These are phyloP conservation scores for Papilionanthe hybrid DNA, from an alignment of 116 monocot species.

Conservation along the genomic window DNA sequence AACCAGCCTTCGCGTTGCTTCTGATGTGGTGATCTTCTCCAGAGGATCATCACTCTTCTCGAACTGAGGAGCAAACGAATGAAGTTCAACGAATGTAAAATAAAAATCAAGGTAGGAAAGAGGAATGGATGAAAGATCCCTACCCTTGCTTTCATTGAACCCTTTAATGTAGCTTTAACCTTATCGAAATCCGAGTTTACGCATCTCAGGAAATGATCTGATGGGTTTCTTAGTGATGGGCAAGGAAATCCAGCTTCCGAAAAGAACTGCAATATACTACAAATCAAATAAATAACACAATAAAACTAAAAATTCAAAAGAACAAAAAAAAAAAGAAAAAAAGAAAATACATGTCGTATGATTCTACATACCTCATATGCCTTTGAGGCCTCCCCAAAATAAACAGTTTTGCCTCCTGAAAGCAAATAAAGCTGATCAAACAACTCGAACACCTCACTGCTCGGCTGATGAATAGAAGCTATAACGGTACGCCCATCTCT, in stretches of 20 bases:
- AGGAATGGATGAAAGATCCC: not conserved
- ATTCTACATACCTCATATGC: slow-evolving; percentile 52
- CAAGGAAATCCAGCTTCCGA: slow-evolving; percentile 96
- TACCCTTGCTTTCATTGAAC: slow-evolving; percentile 87
- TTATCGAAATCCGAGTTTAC: slow-evolving; percentile 97
- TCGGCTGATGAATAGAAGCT: slow-evolving; percentile 92
- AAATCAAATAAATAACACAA: not conserved
- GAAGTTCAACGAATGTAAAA: not conserved
- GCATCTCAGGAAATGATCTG: slow-evolving; percentile 96
- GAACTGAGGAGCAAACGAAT: slow-evolving; percentile 31
- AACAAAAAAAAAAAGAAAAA: not conserved
- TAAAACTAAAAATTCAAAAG: not conserved
- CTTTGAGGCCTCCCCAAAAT: slow-evolving; percentile 69
- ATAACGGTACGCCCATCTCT: slow-evolving; percentile 87
- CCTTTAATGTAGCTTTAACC: slow-evolving; percentile 95
- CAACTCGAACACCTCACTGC: slow-evolving; percentile 93
- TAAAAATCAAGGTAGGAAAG: not conserved
- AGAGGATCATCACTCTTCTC: slow-evolving; percentile 80
- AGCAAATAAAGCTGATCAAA: slow-evolving; percentile 82
- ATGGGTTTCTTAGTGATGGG: slow-evolving; percentile 86
- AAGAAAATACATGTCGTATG: not conserved
- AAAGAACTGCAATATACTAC: slow-evolving; percentile 53
- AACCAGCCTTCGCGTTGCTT: slow-evolving; percentile 66
- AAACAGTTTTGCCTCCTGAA: slow-evolving; percentile 84
- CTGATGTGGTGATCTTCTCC: slow-evolving; percentile 73